phyloP scores from a whole-genome alignment of 192 early-diverging fungal species.

The Paraglomus brasilianum region DNA sequence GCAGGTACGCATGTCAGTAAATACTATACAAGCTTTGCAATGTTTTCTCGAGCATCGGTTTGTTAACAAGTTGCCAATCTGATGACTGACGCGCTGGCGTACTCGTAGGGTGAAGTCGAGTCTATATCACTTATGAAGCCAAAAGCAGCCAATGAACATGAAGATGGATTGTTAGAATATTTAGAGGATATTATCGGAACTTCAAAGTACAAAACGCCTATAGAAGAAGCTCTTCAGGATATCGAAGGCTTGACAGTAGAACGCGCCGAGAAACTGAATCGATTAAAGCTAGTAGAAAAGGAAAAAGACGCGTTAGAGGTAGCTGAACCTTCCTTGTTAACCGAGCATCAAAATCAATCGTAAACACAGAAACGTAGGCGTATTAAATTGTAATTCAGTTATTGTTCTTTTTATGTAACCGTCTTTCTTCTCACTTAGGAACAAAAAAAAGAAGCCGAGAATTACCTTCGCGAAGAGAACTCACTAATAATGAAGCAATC shows the following conservation, averaged over 20 bases:
- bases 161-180: conserved; percentile 96
- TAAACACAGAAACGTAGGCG: too few species aligned
- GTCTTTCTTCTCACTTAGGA: conserved; percentile 39
- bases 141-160: conserved; percentile 85
- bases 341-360: too few species aligned
- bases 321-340: background rate
- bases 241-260: conserved; percentile 78
- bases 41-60: background rate
- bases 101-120: conserved; percentile 91
- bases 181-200: conserved; percentile 99
- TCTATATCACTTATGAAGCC: conserved; percentile 98
- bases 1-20: conserved; percentile 47
- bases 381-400: background rate
- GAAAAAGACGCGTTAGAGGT: conserved; percentile 82
- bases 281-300: conserved; percentile 87
- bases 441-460: conserved; percentile 78
- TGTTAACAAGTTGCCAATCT: background rate
- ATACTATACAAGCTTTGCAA: background rate
- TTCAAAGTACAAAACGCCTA: conserved; percentile 78
- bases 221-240: conserved; percentile 65
- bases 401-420: background rate
- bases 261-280: conserved; percentile 75
- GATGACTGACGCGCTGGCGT: background rate
- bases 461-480: conserved; percentile 80
- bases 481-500: conserved; percentile 70